Evolutionary conservation across 306 rosid genomes (phyloP).

Genomic region (Castanea mollissima): DNA sequence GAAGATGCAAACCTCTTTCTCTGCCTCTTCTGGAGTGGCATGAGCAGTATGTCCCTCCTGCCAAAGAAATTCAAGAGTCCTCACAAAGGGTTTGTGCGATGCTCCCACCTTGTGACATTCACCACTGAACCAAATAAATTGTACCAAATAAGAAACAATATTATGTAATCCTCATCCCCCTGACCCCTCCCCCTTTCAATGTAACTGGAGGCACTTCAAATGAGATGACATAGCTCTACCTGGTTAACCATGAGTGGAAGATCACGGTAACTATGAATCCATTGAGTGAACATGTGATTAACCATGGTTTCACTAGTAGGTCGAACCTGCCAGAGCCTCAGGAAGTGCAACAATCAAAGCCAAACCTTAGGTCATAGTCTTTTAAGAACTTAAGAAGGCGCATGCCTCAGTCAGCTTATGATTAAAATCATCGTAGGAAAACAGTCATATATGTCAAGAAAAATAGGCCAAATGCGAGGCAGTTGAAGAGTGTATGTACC

Average conservation of each 20-base stretch:
- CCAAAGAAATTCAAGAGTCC: conserved; percentile 98
- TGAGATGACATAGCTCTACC: conserved; percentile 37
- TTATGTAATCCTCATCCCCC: not conserved
- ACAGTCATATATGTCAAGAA: not conserved
- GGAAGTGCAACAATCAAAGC: conserved; percentile 77
- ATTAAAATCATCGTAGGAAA: not conserved
- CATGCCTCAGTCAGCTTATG: conserved; percentile 12
- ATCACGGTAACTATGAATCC: conserved; percentile 97
- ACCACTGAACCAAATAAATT: conserved; percentile 66
- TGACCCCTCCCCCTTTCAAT: not conserved
- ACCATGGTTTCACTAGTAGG: conserved; percentile 96
- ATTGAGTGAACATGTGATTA: conserved; percentile 96
- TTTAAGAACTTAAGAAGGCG: conserved; percentile 15
- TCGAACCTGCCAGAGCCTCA: conserved; percentile 97
- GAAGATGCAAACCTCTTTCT: conserved; percentile 67
- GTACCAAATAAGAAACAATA: conserved; percentile 2
- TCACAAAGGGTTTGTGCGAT: conserved; percentile 92
- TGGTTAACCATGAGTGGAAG: conserved; percentile 92
- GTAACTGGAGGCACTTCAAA: not conserved
- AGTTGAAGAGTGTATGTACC: conserved; percentile 43
- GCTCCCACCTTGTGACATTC: conserved; percentile 98
- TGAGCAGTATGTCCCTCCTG: conserved; percentile 99
- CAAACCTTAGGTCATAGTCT: conserved; percentile 60
- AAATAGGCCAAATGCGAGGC: not conserved
- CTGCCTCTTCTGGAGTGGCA: conserved; percentile 87